These are phyloP conservation scores for Andrographis paniculata DNA, from an alignment of 305 asterid species.

Conservation along the genomic window DNA sequence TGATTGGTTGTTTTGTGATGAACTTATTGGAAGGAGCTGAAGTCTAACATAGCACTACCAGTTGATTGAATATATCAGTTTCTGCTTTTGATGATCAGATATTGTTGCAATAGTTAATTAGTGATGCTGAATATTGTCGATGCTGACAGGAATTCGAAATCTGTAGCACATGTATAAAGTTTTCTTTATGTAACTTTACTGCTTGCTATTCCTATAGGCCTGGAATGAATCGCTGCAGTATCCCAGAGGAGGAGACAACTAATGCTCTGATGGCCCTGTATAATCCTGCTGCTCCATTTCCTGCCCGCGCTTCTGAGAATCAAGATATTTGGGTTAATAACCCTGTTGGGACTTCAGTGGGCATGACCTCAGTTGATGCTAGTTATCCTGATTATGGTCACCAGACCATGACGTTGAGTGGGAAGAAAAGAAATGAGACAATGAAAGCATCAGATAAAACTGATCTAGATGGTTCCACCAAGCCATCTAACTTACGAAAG, in stretches of 20 bases:
- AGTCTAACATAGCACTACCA: neutral
- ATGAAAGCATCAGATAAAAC: constrained; percentile 35
- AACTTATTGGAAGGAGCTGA: constrained; percentile 8
- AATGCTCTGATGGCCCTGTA: constrained; percentile 69
- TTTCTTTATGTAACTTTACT: neutral
- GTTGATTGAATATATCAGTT: neutral
- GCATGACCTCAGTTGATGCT: constrained; percentile 38
- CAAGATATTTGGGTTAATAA: constrained; percentile 20
- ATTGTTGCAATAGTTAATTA: too few species aligned
- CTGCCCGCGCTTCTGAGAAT: constrained; percentile 39
- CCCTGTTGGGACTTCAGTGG: constrained; percentile 16
- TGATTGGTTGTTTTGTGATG: neutral
- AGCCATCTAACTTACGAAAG: constrained; percentile 40
- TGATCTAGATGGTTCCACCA: constrained; percentile 49
- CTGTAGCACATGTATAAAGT: too few species aligned
- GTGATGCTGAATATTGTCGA: neutral
- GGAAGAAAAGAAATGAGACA: constrained; percentile 60
- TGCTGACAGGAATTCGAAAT: neutral
- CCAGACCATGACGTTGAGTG: constrained; percentile 29
- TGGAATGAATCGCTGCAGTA: constrained; percentile 76
- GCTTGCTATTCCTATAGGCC: constrained; percentile 41
- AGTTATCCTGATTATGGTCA: constrained; percentile 33
- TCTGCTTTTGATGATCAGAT: too few species aligned
- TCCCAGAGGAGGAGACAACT: constrained; percentile 88
- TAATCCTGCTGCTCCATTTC: constrained; percentile 47